phyloP scores from a whole-genome alignment of 2,329 filamentous ascomycete genomes.

The Colletotrichum sp. region DNA sequence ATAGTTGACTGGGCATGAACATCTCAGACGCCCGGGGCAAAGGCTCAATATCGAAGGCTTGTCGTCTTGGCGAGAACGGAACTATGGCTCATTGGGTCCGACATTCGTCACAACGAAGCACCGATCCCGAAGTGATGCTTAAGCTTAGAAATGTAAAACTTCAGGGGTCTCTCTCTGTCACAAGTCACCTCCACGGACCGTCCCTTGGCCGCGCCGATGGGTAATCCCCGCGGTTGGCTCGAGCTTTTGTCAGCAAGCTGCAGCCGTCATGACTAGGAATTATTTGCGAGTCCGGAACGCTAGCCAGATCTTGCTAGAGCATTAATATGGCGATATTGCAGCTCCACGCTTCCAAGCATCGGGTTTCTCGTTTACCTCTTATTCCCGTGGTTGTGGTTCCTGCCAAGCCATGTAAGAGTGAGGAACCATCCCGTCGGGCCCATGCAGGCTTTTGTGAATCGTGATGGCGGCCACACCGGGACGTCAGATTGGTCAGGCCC shows the following conservation, averaged over 20 bases:
- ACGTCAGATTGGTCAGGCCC: background rate
- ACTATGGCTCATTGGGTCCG: background rate
- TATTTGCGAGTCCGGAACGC: background rate
- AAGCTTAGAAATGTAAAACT: background rate
- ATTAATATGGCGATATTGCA: background rate
- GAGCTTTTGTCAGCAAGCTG: background rate
- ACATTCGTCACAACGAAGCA: background rate
- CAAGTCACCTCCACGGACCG: background rate
- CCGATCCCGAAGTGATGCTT: background rate
- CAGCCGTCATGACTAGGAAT: background rate
- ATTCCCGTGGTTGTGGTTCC: background rate
- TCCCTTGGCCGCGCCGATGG: background rate
- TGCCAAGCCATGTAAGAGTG: background rate
- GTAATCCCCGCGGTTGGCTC: background rate
- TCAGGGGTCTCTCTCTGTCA: background rate
- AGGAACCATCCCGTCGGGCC: background rate
- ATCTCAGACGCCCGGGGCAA: background rate
- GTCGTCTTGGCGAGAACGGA: background rate
- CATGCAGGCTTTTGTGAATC: background rate
- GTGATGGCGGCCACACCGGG: background rate
- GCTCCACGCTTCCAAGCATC: background rate
- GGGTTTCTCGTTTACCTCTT: fast-evolving
- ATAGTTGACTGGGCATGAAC: background rate
- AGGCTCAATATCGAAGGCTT: background rate
- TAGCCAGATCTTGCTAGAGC: background rate